Evolutionary conservation across 176 grass and related monocot genomes (phyloP), one percentile per base, ranked within the genome.

Genomic region (Musa beccarii): DNA sequence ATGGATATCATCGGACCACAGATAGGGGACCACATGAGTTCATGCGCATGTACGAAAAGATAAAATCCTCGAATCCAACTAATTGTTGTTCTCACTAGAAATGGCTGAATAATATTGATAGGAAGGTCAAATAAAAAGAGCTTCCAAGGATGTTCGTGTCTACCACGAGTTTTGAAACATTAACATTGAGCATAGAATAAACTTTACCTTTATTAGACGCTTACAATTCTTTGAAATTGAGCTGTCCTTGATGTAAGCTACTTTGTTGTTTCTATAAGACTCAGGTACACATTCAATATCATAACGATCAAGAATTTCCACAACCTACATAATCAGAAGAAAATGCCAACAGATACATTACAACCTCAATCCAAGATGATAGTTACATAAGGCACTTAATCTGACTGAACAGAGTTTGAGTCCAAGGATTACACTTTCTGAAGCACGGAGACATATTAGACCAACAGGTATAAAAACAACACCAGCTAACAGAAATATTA

Each of bases 201-300:
- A 19, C 81, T 72, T 51, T 87, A 99, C 95, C 90, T 90, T 82
- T 66, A 91, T 81, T 79, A 82, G 66, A 69, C 63, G 82, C 74
- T 71, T 84, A 79, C 95, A 99, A 16, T 94, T 94, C 79, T 94
- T 94, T 26, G 84, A 81, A 82, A 99, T 84, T 6, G 88, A 99
- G 75, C 76, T 86, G 66, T 94, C 84, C 77, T 91, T 94, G 63
- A 94, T 84, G 79, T 89, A 99, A 6, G 65, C 80, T 67, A 89
- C 80, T 82, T 89, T 91, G 80, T 99, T 93, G 75, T 78, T 69
- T 86, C 59, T 89, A 81, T 94, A 94, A 73, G 84, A 56, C 78
- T 87, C 55, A 51, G 95, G 95, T 54, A 99, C 76, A 78, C 94
- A 93, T 70, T 91, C 94, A 73, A 74, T 69, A 71, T 99, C 95